Conservation (phyloP, 1,284 basidiomycete species). For the Polyporus tsugae region DNA sequence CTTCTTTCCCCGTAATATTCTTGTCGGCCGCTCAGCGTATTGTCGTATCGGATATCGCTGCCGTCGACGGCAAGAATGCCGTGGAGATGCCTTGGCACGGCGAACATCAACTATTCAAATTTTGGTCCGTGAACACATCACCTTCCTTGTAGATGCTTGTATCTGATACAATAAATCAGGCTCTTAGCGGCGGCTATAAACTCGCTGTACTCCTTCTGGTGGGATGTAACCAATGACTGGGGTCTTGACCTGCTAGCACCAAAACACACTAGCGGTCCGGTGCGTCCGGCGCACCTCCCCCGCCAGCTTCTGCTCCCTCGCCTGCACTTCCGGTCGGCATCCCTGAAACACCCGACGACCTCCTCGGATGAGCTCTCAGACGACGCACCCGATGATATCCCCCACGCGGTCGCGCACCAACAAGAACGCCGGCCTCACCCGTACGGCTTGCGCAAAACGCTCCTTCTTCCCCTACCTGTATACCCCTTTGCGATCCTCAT, state of each 20-base stretch:
- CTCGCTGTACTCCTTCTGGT: constrained; percentile 97
- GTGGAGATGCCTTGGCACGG: constrained; percentile 71
- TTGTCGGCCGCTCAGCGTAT: constrained; percentile 87
- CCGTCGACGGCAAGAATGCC: constrained; percentile 54
- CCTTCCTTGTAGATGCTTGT: not conserved
- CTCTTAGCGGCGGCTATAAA: constrained; percentile 87
- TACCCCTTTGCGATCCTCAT: constrained; percentile 89
- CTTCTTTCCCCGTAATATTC: constrained; percentile 97
- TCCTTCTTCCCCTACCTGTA: constrained; percentile 83
- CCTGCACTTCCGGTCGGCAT: constrained; percentile 47
- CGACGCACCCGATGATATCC: constrained; percentile 30
- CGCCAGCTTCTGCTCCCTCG: constrained; percentile 54
- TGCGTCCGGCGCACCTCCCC: constrained; percentile 42
- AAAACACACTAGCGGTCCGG: constrained; percentile 34
- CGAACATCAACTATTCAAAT: constrained; percentile 79
- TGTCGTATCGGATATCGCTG: constrained; percentile 64
- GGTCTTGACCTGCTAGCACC: constrained; percentile 82
- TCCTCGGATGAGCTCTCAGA: constrained; percentile 36
- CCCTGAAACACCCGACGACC: constrained; percentile 27
- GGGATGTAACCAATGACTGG: constrained; percentile 99
- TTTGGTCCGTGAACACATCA: constrained; percentile 68
- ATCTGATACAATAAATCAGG: constrained; percentile 55
- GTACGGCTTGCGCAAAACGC: constrained; percentile 73
- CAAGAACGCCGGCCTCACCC: constrained; percentile 51
- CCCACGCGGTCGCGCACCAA: constrained; percentile 29